Percentiles rank a stretch among this genome's conserved stretches.
Evolutionary conservation across 1,284 basidiomycete genomes (phyloP).

Genomic region (Boletus smithii): DNA sequence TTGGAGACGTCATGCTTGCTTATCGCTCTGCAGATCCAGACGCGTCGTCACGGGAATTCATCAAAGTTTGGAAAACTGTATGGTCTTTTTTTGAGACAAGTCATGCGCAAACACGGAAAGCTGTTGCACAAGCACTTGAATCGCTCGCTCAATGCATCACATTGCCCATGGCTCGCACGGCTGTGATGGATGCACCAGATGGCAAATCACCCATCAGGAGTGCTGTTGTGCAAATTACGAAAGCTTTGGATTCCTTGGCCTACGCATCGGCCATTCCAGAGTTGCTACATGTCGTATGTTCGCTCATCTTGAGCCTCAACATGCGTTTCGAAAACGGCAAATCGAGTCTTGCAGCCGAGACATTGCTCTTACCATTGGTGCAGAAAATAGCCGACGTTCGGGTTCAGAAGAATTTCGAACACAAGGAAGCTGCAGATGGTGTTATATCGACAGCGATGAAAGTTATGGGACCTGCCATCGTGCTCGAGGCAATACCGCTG

Average conservation of each 20-base stretch:
- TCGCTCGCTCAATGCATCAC: slow-evolving; percentile 70
- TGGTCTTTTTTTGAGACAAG: slow-evolving; percentile 73
- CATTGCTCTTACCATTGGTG: slow-evolving; percentile 73
- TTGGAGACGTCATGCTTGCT: slow-evolving; percentile 67
- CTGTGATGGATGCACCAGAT: slow-evolving; percentile 43
- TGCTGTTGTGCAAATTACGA: slow-evolving; percentile 60
- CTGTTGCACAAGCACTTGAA: slow-evolving; percentile 62
- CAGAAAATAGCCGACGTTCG: slow-evolving; percentile 74
- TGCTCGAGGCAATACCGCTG: slow-evolving; percentile 79
- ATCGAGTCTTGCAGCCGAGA: slow-evolving; percentile 63
- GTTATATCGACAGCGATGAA: slow-evolving; percentile 82
- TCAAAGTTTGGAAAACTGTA: slow-evolving; percentile 70
- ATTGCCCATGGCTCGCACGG: slow-evolving; percentile 52
- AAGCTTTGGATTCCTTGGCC: slow-evolving; percentile 67
- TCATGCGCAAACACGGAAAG: slow-evolving; percentile 54
- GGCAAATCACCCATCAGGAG: slow-evolving; percentile 55
- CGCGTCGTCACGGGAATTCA: slow-evolving; percentile 51
- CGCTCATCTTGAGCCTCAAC: slow-evolving; percentile 48
- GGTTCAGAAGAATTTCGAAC: slow-evolving; percentile 80
- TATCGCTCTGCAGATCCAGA: slow-evolving; percentile 49
- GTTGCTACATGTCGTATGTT: slow-evolving; percentile 60
- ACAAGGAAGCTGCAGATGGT: slow-evolving; percentile 85
- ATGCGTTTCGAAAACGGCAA: slow-evolving; percentile 36
- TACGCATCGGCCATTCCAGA: slow-evolving; percentile 72
- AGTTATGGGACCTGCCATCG: slow-evolving; percentile 79